Percentiles rank a stretch among this genome's conserved stretches.
These are phyloP conservation scores for Tolypocladium tundrense DNA, from an alignment of 2,329 filamentous ascomycete species.

Conservation along the genomic window DNA sequence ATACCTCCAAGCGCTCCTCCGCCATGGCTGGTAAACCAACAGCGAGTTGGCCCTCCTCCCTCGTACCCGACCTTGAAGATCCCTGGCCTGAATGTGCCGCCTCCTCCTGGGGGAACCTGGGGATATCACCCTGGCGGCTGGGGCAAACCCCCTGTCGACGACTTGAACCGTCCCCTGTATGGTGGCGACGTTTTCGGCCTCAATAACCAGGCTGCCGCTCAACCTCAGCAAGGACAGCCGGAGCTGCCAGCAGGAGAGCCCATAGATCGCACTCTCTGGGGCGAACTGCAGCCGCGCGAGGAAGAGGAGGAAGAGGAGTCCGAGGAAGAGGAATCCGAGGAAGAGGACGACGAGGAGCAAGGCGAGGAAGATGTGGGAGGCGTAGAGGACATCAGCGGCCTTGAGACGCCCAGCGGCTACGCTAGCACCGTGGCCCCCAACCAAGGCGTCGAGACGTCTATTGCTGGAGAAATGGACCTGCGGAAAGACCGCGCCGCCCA, in stretches of 20 bases:
- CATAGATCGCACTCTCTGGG: constrained; percentile 83
- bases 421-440: constrained; percentile 74
- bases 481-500: constrained; percentile 73
- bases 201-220: constrained; percentile 30
- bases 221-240: constrained; percentile 26
- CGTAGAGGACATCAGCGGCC: constrained; percentile 36
- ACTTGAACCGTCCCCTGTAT: constrained; percentile 82
- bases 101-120: constrained; percentile 82
- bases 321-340: constrained; percentile 66
- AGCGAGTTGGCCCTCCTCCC: constrained; percentile 84
- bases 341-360: constrained; percentile 43
- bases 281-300: constrained; percentile 73
- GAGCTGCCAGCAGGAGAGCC: constrained; percentile 52
- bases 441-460: constrained; percentile 55
- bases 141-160: constrained; percentile 91
- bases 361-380: constrained; percentile 20
- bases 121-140: constrained; percentile 93
- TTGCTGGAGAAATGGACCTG: constrained; percentile 81
- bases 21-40: constrained; percentile 95
- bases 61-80: constrained; percentile 95
- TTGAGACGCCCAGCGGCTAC: constrained; percentile 74
- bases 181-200: constrained; percentile 93
- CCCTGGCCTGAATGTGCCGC: constrained; percentile 85
- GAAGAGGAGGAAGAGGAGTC: constrained; percentile 67
- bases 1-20: constrained; percentile 90